Conservation (phyloP, 2,329 filamentous ascomycete genomes). For the Diaporthe sp. region DNA sequence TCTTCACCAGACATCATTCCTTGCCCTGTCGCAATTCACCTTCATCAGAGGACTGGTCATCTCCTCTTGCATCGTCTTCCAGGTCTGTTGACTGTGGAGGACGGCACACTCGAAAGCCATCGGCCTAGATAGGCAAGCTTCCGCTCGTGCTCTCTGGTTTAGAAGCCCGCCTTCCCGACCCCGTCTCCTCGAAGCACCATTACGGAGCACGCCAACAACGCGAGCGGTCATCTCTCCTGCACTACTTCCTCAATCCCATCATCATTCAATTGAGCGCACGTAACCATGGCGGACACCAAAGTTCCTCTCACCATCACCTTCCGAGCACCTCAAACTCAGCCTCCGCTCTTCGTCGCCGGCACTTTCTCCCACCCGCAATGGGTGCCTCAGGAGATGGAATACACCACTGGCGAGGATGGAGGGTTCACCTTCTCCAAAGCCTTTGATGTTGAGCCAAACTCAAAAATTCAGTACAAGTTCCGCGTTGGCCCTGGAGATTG, state of each 20-base stretch:
- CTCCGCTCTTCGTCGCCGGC: slow-evolving; percentile 78
- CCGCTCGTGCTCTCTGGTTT: neutral
- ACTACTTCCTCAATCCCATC: neutral
- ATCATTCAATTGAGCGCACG: neutral
- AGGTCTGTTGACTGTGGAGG: neutral
- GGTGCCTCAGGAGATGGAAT: slow-evolving; percentile 74
- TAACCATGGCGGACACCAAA: slow-evolving; percentile 48
- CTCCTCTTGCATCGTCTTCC: neutral
- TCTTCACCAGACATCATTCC: neutral
- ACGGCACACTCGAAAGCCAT: slow-evolving; percentile 5
- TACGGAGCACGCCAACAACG: neutral
- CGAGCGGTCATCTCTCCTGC: neutral
- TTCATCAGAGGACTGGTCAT: neutral
- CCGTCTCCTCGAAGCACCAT: neutral
- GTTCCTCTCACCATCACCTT: slow-evolving; percentile 69
- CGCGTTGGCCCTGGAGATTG: slow-evolving; percentile 73
- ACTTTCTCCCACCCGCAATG: slow-evolving; percentile 76
- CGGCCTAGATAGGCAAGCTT: neutral
- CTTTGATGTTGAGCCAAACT: slow-evolving; percentile 64
- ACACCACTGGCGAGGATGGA: slow-evolving; percentile 59
- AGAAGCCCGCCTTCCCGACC: neutral
- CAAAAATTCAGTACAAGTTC: slow-evolving; percentile 80
- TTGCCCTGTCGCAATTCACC: neutral
- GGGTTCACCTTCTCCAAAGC: slow-evolving; percentile 68
- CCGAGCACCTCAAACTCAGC: slow-evolving; percentile 66